Percentiles rank a stretch among this genome's conserved stretches.
Conservation (phyloP, 139 green algal genomes). For the Tetradesmus lagerheimii region DNA sequence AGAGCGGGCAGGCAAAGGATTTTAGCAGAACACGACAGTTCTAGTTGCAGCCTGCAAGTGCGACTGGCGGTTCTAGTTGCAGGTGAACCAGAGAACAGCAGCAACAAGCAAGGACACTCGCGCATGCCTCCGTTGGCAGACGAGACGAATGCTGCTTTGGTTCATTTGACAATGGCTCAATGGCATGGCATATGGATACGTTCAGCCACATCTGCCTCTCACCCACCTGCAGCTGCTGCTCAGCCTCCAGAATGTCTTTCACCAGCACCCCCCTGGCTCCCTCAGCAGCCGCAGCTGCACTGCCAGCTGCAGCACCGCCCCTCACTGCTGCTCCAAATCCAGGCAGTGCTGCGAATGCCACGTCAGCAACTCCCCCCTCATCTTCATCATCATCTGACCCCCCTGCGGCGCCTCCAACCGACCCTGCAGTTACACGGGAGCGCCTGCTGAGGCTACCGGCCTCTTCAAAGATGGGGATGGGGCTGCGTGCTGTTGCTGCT, state of each 20-base stretch:
- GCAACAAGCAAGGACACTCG: too few species aligned
- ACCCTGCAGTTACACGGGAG: not conserved
- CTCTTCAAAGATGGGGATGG: conserved; percentile 55
- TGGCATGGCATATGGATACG: not conserved
- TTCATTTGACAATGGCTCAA: too few species aligned
- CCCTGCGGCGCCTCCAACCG: not conserved
- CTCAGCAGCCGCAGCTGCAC: conserved; percentile 18
- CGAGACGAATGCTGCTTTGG: too few species aligned
- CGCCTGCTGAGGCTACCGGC: conserved; percentile 27
- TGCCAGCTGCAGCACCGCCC: conserved; percentile 31
- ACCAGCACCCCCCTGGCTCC: conserved; percentile 73
- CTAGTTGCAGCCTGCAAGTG: too few species aligned
- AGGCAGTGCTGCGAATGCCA: not conserved
- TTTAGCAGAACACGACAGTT: too few species aligned
- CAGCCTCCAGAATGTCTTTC: conserved; percentile 73
- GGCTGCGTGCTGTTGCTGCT: conserved; percentile 22
- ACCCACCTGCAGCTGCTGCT: conserved; percentile 71
- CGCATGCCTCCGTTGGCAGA: too few species aligned
- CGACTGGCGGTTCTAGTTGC: too few species aligned
- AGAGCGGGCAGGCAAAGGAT: not conserved
- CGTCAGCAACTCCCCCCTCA: not conserved
- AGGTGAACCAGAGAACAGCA: too few species aligned
- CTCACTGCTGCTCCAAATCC: conserved; percentile 21
- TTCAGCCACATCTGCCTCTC: not conserved
- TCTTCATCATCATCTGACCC: conserved; percentile 54